Percentiles rank a stretch among this genome's conserved stretches.
Evolutionary conservation across 179 eudicot genomes (phyloP).

Genomic region (Sideroxylon spinosum): DNA sequence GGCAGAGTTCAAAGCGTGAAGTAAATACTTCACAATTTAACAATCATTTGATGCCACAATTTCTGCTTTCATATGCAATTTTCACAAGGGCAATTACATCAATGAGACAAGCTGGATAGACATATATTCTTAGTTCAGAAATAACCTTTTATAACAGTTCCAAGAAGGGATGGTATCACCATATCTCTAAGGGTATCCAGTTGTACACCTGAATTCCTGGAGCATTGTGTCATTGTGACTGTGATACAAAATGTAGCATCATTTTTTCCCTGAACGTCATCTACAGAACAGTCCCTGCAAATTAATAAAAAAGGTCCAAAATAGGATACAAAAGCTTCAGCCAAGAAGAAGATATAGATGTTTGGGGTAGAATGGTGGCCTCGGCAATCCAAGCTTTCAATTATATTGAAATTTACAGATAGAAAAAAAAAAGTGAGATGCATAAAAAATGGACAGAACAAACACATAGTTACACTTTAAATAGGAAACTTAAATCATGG

Average conservation of each 20-base stretch:
- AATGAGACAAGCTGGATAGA: no score
- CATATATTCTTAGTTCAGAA: not conserved
- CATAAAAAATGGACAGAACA: not conserved
- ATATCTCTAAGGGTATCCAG: conserved; percentile 44
- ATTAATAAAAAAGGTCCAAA: conserved; percentile 24
- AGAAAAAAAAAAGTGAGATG: not conserved
- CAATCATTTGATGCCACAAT: not conserved
- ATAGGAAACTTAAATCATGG: not conserved
- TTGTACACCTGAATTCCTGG: conserved; percentile 32
- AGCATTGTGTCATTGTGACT: conserved; percentile 38
- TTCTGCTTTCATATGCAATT: not conserved
- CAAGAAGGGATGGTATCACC: conserved; percentile 66
- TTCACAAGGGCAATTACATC: not conserved
- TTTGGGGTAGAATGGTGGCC: no score
- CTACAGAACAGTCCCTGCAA: conserved; percentile 49
- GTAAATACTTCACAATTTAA: no score
- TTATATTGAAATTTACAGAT: not conserved
- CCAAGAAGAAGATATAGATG: not conserved
- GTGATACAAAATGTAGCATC: conserved; percentile 49
- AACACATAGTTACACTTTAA: not conserved
- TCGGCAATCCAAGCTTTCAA: not conserved
- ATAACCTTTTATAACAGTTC: conserved; percentile 65
- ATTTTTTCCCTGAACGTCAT: conserved; percentile 28
- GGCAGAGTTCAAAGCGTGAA: no score
- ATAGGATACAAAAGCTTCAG: conserved; percentile 16